phyloP scores from a whole-genome alignment of 805 yeast species.

The Spathaspora gorwiae region DNA sequence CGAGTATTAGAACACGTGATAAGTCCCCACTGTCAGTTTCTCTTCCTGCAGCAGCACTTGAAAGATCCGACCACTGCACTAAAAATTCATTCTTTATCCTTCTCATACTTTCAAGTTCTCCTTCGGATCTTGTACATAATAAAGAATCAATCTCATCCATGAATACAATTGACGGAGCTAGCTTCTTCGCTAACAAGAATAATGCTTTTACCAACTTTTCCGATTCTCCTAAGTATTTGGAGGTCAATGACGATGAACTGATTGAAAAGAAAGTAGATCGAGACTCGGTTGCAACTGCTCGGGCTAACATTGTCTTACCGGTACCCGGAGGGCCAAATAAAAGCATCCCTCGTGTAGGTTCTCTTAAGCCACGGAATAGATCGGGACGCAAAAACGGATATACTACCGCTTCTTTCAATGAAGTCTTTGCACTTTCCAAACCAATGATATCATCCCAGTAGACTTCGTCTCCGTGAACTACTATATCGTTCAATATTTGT shows the following conservation, averaged over 20 bases:
- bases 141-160: conserved; percentile 95
- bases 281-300: conserved; percentile 95
- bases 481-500: conserved; percentile 83
- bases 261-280: conserved; percentile 89
- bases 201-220: conserved; percentile 90
- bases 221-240: conserved; percentile 85
- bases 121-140: conserved; percentile 68
- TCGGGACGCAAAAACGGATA: conserved; percentile 95
- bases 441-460: conserved; percentile 97
- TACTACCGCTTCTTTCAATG: conserved; percentile 91
- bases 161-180: conserved; percentile 91
- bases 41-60: conserved; percentile 76
- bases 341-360: conserved; percentile 95
- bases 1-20: conserved; percentile 76
- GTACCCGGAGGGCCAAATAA: conserved; percentile 99
- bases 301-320: conserved; percentile 94
- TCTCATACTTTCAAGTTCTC: conserved; percentile 84
- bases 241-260: conserved; percentile 83
- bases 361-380: conserved; percentile 82
- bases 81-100: conserved; percentile 89
- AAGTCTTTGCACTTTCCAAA: conserved; percentile 77
- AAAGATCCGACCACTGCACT: conserved; percentile 91
- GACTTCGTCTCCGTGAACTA: conserved; percentile 85
- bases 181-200: conserved; percentile 74
- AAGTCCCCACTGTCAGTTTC: conserved; percentile 43